Evolutionary conservation across 441 rosid species (phyloP).

Genomic region (Erodium trifolium): DNA sequence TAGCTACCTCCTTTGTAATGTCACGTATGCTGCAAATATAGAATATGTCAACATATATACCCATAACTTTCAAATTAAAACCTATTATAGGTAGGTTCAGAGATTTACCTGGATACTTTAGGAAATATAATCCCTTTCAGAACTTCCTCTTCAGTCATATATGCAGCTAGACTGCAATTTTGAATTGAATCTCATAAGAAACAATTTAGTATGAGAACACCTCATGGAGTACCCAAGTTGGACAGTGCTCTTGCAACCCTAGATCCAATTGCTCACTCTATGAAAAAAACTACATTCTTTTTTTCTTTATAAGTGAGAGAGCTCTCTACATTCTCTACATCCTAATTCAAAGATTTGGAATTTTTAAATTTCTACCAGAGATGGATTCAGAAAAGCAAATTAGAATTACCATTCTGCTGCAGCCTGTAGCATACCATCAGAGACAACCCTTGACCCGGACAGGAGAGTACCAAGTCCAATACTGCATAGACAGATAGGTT

Average conservation of each 20-base stretch:
- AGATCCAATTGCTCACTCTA: not conserved
- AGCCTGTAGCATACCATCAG: constrained; percentile 99
- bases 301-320: too few species aligned
- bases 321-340: too few species aligned
- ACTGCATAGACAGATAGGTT: constrained; percentile 36
- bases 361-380: constrained; percentile 3
- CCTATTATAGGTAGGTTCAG: not conserved
- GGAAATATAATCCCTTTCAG: constrained; percentile 71
- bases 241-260: not conserved
- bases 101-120: constrained; percentile 66
- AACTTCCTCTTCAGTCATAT: constrained; percentile 94
- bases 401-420: constrained; percentile 85
- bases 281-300: too few species aligned
- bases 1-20: constrained; percentile 82
- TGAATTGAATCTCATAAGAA: constrained; percentile 17
- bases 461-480: constrained; percentile 97
- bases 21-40: constrained; percentile 66
- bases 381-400: constrained; percentile 13
- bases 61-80: not conserved
- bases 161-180: constrained; percentile 72
- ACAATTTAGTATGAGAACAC: constrained; percentile 4
- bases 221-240: not conserved
- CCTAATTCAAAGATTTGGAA: not conserved
- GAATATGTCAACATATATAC: not conserved
- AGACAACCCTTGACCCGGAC: constrained; percentile 77